Evolutionary conservation across 805 yeast genomes (phyloP).

Genomic region (Pichia phayaonensis): DNA sequence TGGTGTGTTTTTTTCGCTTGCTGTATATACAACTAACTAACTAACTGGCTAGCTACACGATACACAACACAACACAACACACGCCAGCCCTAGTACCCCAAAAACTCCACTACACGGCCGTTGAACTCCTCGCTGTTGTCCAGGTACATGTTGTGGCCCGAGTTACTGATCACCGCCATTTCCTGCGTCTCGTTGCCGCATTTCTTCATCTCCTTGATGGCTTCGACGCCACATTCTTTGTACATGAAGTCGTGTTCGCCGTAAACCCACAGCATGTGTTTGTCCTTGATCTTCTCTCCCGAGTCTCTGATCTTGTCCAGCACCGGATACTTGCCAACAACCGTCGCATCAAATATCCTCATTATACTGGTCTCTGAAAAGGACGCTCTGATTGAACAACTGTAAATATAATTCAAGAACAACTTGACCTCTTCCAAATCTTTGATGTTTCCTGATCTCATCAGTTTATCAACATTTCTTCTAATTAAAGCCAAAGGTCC

Average conservation of each 20-base stretch:
- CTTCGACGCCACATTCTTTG: slow-evolving; percentile 47
- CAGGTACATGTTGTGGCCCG: slow-evolving; percentile 73
- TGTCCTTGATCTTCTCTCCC: slow-evolving; percentile 19
- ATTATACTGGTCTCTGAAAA: slow-evolving; percentile 34
- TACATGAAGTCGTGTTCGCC: slow-evolving; percentile 78
- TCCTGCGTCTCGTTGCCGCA: slow-evolving; percentile 20
- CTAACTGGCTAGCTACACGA: too few species aligned
- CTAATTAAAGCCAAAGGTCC: slow-evolving; percentile 26
- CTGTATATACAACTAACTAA: too few species aligned
- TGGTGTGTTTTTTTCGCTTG: too few species aligned
- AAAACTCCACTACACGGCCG: slow-evolving; percentile 31
- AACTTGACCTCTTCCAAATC: slow-evolving; percentile 22
- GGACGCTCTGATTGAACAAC: slow-evolving; percentile 24
- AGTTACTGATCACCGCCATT: slow-evolving; percentile 38
- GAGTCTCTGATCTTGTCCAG: slow-evolving; percentile 41
- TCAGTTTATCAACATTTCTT: slow-evolving; percentile 24
- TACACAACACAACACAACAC: too few species aligned
- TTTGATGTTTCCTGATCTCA: slow-evolving; percentile 21
- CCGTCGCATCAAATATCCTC: slow-evolving; percentile 46
- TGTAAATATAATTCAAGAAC: slow-evolving; percentile 29
- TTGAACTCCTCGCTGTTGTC: slow-evolving; percentile 58
- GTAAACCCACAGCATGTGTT: slow-evolving; percentile 41
- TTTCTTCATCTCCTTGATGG: slow-evolving; percentile 23
- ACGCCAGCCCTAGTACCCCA: slow-evolving; percentile 17
- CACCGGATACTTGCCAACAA: slow-evolving; percentile 60